Percentiles rank a stretch among this genome's conserved stretches.
Evolutionary conservation across 768 basidiomycete genomes (phyloP).

Genomic region (Phylloporus sp.): DNA sequence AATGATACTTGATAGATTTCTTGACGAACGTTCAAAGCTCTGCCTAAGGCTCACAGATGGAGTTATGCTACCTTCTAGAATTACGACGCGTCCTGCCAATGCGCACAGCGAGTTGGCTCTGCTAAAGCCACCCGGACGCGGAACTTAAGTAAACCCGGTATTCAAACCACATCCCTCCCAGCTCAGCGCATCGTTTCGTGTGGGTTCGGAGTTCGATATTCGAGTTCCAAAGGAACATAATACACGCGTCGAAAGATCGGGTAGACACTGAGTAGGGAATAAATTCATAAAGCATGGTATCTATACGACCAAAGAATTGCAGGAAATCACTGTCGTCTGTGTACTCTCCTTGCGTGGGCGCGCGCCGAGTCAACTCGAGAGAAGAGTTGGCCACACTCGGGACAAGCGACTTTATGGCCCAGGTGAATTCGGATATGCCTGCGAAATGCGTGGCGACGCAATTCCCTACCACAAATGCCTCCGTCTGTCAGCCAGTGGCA

Average conservation of each 20-base stretch:
- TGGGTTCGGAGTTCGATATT: no score
- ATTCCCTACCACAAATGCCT: background rate
- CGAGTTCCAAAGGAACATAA: background rate
- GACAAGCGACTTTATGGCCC: background rate
- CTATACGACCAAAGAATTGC: background rate
- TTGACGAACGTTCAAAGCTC: no score
- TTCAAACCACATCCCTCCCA: background rate
- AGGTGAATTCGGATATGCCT: slow-evolving; percentile 12
- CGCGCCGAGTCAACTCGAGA: slow-evolving; percentile 6
- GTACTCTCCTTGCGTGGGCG: background rate
- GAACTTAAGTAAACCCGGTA: no score
- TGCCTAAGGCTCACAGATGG: background rate
- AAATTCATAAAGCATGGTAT: background rate
- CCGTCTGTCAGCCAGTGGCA: slow-evolving; percentile 7
- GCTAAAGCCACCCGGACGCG: no score
- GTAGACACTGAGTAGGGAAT: background rate
- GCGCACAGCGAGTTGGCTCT: background rate
- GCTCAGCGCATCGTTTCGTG: background rate
- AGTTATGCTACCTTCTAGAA: no score
- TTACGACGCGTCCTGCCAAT: no score
- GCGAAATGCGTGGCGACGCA: background rate
- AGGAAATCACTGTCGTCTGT: background rate
- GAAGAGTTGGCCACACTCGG: background rate
- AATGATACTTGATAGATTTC: no score
- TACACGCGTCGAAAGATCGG: background rate